Base-by-base conservation (phyloP, 371 early-diverging fungal genomes). In the Zychaea mexicana region DNA sequence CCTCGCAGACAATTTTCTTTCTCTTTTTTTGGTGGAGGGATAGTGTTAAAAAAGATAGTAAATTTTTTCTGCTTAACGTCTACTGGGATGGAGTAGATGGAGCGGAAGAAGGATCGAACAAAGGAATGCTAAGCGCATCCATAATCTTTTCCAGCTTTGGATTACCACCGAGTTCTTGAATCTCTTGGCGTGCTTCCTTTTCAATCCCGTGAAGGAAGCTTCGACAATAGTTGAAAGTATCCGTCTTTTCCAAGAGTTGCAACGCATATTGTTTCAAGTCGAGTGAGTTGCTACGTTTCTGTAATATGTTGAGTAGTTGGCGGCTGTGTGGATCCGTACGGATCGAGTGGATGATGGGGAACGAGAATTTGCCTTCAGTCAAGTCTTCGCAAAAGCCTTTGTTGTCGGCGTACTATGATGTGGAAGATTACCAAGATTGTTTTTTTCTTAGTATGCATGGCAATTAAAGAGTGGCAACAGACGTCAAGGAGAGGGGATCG, bases 371-470 rank as follows among this genome's bases (percentile, higher is more conserved):
- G 65, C 98, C 98, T 78, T 98, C 98, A 0, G 96, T 95, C 57
- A 98, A 71, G 71, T 98, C 98, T 73, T 98, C 98, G 63, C 96
- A 96, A 70, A 92, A 98, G 13, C 97, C 96, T 73, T 98, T 98
- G 79, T 91, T 93, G 46, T 92, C 86, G 8, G 90, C 80, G 65
- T 95, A 98, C 88, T 93, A 67, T 38, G n/a, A n/a, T n/a, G n/a
- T n/a, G n/a, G n/a, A n/a, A n/a, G n/a, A n/a, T n/a, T n/a, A n/a
- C n/a, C n/a, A n/a, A n/a, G n/a, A n/a, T n/a, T n/a, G n/a, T n/a
- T n/a, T n/a, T n/a, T n/a, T n/a, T n/a, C n/a, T n/a, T n/a, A n/a
- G n/a, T n/a, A n/a, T n/a, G n/a, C n/a, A n/a, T n/a, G n/a, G 10
- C 12, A 38, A 22, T 22, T 45, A 45, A 10, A 45, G 7, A 24